Evolutionary conservation across 805 yeast genomes (phyloP).

Genomic region (Candida pseudoglaebosa): DNA sequence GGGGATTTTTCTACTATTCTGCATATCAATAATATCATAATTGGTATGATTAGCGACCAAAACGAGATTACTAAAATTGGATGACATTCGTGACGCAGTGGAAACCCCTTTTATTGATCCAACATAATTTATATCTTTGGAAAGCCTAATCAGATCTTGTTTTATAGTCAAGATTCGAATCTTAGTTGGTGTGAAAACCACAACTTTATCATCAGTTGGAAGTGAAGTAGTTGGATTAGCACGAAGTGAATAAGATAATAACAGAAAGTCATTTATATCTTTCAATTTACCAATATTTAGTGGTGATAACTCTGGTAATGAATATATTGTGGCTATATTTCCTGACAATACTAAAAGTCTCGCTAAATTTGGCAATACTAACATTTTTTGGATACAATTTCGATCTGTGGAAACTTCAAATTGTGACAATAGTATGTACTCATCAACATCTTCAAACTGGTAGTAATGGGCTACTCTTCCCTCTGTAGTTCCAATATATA

Average conservation of each 20-base stretch:
- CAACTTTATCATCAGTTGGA: conserved; percentile 20
- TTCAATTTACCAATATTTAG: conserved; percentile 32
- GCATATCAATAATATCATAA: conserved; percentile 36
- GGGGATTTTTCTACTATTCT: conserved; percentile 28
- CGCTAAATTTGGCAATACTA: conserved; percentile 22
- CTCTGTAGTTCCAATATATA: conserved; percentile 34
- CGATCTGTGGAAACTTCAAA: conserved; percentile 12
- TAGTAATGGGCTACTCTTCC: conserved; percentile 38
- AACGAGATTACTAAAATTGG: conserved; percentile 26
- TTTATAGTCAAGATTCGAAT: conserved; percentile 29
- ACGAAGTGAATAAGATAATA: conserved; percentile 7
- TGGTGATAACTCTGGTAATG: conserved; percentile 38
- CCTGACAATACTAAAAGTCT: conserved; percentile 24
- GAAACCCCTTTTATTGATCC: conserved; percentile 25
- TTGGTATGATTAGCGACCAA: conserved; percentile 28
- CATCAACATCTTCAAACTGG: conserved; percentile 36
- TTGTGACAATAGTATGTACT: conserved; percentile 26
- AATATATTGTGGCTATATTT: conserved; percentile 21
- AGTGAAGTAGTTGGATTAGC: conserved; percentile 2
- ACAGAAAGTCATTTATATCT: conserved; percentile 32
- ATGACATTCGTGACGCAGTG: conserved; percentile 21
- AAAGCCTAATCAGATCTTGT: conserved; percentile 23
- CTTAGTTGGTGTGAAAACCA: conserved; percentile 26
- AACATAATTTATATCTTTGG: conserved; percentile 30
- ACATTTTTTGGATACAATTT: conserved; percentile 19